A percentile compares a stretch with the other conserved stretches of the same genome.
Evolutionary conservation across 139 green algal genomes (phyloP).

Genomic region (Ettlia oleoabundans): DNA sequence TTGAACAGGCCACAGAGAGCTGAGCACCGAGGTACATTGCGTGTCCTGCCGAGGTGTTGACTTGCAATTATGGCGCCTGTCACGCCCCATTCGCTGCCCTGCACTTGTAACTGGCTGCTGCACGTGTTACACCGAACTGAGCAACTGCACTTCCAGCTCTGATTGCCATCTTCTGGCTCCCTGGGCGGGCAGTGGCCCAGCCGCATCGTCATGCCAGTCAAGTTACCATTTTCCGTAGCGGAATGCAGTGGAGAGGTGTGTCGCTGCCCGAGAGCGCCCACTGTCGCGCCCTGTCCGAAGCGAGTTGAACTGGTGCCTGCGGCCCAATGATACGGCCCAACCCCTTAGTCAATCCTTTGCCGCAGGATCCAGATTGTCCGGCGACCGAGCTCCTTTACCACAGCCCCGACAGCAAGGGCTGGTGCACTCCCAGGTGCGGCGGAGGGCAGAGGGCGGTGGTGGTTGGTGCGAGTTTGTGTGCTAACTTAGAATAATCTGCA

Average conservation of each 20-base stretch:
- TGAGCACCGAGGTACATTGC: too few relatives aligned
- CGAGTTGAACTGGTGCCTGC: conserved; percentile 18
- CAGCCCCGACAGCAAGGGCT: conserved; percentile 80
- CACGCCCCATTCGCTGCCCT: too few relatives aligned
- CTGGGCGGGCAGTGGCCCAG: not conserved
- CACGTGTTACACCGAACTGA: too few relatives aligned
- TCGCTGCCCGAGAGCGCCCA: not conserved
- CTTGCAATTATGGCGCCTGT: too few relatives aligned
- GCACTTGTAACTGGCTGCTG: too few relatives aligned
- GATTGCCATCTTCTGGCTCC: not conserved
- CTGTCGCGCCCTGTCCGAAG: conserved; percentile 16
- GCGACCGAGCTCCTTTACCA: conserved; percentile 81
- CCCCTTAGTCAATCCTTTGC: too few relatives aligned
- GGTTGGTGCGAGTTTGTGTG: conserved; percentile 54
- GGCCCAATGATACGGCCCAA: too few relatives aligned
- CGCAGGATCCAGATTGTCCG: conserved; percentile 82
- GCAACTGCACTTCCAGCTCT: too few relatives aligned
- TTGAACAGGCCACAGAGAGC: too few relatives aligned
- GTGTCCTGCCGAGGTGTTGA: too few relatives aligned
- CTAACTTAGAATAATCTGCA: not conserved
- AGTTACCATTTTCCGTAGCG: conserved; percentile 31
- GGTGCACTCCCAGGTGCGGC: conserved; percentile 81
- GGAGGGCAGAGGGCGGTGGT: not conserved
- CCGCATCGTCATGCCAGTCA: conserved; percentile 30
- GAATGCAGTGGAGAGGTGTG: conserved; percentile 41